phyloP scores from a whole-genome alignment of 1,284 basidiomycete genomes.

The Leccinum laetum region DNA sequence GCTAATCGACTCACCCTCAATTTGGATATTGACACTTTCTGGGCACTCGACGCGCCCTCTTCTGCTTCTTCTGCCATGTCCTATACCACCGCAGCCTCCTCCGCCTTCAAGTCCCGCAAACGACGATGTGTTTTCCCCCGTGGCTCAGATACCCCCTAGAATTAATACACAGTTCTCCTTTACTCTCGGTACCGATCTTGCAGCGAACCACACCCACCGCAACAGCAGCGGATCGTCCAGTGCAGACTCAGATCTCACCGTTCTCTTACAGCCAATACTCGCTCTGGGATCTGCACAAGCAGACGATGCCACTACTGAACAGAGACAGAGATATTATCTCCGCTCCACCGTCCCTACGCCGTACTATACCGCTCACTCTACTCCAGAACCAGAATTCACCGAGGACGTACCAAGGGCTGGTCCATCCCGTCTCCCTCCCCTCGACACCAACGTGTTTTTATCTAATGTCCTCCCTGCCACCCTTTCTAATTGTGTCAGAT shows the following conservation, averaged over 20 bases:
- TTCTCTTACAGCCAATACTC: slow-evolving; percentile 12
- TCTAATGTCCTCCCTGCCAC: slow-evolving; percentile 4
- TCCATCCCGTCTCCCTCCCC: slow-evolving; percentile 28
- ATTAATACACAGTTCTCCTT: slow-evolving; percentile 7
- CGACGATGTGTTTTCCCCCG: slow-evolving; percentile 19
- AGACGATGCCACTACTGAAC: slow-evolving; percentile 10
- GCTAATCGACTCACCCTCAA: slow-evolving; percentile 25
- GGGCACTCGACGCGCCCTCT: slow-evolving; percentile 17
- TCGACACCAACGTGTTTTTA: slow-evolving; percentile 21
- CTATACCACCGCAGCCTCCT: slow-evolving; percentile 25
- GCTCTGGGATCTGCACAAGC: slow-evolving; percentile 12
- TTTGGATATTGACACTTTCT: slow-evolving; percentile 18
- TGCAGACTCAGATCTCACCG: slow-evolving; percentile 26
- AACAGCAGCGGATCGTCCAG: slow-evolving; percentile 15
- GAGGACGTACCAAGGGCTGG: slow-evolving; percentile 24
- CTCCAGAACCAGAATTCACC: slow-evolving; percentile 27
- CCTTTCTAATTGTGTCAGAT: slow-evolving; percentile 3
- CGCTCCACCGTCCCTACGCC: too few relatives aligned
- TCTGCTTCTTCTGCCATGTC: slow-evolving; percentile 27
- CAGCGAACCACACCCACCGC: slow-evolving; percentile 1
- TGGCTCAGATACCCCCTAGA: slow-evolving; percentile 6
- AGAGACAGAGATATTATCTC: slow-evolving; percentile 6
- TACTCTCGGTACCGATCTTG: slow-evolving; percentile 14
- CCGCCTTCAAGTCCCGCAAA: slow-evolving; percentile 11
- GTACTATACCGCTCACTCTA: slow-evolving; percentile 27